phyloP scores from a whole-genome alignment of 139 green algal genomes.

The Coccomyxa sp. region DNA sequence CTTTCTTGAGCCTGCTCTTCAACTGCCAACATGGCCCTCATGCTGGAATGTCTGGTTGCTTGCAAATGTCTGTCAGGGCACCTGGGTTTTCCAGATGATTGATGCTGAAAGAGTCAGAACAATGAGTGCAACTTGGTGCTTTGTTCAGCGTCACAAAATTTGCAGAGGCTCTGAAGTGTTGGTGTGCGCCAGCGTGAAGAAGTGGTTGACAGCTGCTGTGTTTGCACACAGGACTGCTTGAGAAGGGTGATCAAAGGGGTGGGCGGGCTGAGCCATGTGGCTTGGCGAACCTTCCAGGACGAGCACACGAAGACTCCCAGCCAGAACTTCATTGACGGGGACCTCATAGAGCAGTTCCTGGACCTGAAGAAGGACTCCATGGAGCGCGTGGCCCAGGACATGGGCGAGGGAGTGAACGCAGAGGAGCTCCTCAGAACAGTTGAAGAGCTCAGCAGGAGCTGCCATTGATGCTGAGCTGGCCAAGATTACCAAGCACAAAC shows the following conservation, averaged over 20 bases:
- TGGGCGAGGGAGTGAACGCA: constrained; percentile 30
- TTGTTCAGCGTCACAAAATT: no score
- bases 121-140: no score
- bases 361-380: constrained; percentile 64
- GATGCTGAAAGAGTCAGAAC: no score
- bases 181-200: no score
- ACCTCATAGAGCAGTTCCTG: constrained; percentile 91
- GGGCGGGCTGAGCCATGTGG: constrained; percentile 77
- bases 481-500: no score
- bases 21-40: no score
- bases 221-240: constrained; percentile 38
- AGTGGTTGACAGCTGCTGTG: no score
- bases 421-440: constrained; percentile 45
- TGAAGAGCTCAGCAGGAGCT: constrained; percentile 54
- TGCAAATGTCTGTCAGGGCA: no score
- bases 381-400: constrained; percentile 29
- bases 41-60: no score
- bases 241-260: constrained; percentile 74
- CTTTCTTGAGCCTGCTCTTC: no score
- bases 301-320: constrained; percentile 47
- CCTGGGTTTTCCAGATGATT: no score
- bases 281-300: constrained; percentile 81
- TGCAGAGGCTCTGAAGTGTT: no score
- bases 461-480: not conserved
- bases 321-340: constrained; percentile 87